phyloP scores from a whole-genome alignment of 108 stramenopile species.

The Stephanodiscus minutulus region DNA sequence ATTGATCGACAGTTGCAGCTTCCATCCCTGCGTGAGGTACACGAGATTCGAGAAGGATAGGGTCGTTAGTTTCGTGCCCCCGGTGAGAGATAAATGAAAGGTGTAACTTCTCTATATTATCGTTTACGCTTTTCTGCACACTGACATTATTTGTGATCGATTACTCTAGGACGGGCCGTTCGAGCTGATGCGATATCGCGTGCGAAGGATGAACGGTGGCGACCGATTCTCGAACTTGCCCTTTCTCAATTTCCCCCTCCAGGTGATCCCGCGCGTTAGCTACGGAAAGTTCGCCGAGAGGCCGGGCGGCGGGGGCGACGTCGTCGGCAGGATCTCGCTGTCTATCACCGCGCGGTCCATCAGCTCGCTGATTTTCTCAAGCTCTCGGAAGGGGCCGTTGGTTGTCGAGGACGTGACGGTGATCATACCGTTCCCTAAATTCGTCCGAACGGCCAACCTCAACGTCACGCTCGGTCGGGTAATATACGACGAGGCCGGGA shows the following conservation, averaged over 20 bases:
- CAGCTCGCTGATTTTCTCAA: constrained; percentile 65
- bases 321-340: constrained; percentile 60
- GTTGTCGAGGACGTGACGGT: constrained; percentile 93
- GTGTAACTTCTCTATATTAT: too few species aligned
- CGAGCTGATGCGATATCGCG: constrained; percentile 96
- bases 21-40: constrained; percentile 99
- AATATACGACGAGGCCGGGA: constrained; percentile 95
- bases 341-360: constrained; percentile 63
- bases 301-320: constrained; percentile 14
- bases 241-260: constrained; percentile 66
- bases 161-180: constrained; percentile 97
- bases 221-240: constrained; percentile 49
- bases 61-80: constrained; percentile 97
- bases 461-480: constrained; percentile 75
- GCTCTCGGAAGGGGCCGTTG: constrained; percentile 66
- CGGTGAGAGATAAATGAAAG: too few species aligned
- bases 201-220: constrained; percentile 35
- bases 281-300: constrained; percentile 39
- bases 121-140: too few species aligned
- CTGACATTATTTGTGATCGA: too few species aligned
- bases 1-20: constrained; percentile 95
- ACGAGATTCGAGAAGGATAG: constrained; percentile 89
- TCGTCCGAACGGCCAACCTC: constrained; percentile 87
- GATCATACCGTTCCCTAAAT: constrained; percentile 93
- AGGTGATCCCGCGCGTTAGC: constrained; percentile 76